Percentiles rank a stretch among this genome's conserved stretches.
Conservation (phyloP, 2,329 filamentous ascomycete species). For the Paecilomyces sp. region DNA sequence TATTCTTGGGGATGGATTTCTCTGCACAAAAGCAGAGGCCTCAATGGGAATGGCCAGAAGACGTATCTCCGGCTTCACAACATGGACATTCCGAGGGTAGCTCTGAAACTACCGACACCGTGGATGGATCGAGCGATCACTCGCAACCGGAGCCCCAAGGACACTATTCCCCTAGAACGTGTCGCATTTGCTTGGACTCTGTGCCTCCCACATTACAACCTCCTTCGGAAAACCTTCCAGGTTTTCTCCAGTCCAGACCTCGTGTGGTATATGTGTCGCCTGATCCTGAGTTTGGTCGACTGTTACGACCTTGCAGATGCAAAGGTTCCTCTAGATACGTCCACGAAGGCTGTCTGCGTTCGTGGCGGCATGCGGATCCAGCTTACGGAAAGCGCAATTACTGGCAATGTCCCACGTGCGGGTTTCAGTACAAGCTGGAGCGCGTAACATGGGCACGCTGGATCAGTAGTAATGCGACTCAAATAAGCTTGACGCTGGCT, state of each 20-base stretch:
- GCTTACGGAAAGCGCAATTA: conserved; percentile 59
- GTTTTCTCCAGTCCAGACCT: conserved; percentile 49
- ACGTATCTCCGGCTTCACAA: neutral
- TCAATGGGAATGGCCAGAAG: conserved; percentile 7
- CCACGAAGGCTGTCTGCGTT: conserved; percentile 80
- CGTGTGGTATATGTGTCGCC: conserved; percentile 66
- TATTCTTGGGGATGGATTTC: neutral
- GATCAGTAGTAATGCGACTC: conserved; percentile 59
- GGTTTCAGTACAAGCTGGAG: conserved; percentile 72
- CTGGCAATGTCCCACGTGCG: conserved; percentile 83
- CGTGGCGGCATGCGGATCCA: conserved; percentile 72
- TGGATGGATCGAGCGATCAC: conserved; percentile 8
- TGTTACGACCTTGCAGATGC: conserved; percentile 87
- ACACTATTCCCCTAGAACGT: conserved; percentile 66
- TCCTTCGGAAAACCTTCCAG: conserved; percentile 47
- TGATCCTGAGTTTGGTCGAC: conserved; percentile 64
- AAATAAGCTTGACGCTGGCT: conserved; percentile 62
- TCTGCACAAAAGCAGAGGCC: neutral
- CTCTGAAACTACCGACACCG: conserved; percentile 3
- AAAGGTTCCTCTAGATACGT: conserved; percentile 91
- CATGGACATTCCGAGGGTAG: conserved; percentile 1
- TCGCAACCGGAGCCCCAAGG: conserved; percentile 22
- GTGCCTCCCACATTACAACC: conserved; percentile 55
- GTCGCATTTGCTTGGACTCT: conserved; percentile 81
- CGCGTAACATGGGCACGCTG: conserved; percentile 68